Evolutionary conservation across 2,329 filamentous ascomycete species (phyloP).

Genomic region (Aspergillus pseudoviridinutans): DNA sequence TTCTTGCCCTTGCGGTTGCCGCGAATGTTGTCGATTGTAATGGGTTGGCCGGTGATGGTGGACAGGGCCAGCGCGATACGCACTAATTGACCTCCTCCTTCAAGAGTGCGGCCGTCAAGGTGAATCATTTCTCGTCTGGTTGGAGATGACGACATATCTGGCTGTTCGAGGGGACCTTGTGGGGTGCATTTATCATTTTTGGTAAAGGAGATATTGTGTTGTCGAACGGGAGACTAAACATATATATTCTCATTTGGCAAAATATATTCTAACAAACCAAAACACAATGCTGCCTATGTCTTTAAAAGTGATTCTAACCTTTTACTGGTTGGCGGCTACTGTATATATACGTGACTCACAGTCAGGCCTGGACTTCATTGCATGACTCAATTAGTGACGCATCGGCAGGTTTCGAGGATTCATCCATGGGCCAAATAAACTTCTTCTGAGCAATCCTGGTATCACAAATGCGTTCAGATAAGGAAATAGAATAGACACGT

Average conservation of each 20-base stretch:
- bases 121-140: slow-evolving; percentile 20
- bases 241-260: background rate
- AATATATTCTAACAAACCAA: too few species aligned
- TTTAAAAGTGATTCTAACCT: too few species aligned
- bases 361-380: background rate
- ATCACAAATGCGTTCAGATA: background rate
- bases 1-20: slow-evolving; percentile 48
- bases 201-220: too few species aligned
- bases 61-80: slow-evolving; percentile 55
- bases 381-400: background rate
- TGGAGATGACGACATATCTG: background rate
- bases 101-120: slow-evolving; percentile 55
- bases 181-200: too few species aligned
- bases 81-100: slow-evolving; percentile 60
- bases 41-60: slow-evolving; percentile 47
- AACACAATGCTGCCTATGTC: background rate
- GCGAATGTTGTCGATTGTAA: slow-evolving; percentile 52
- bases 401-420: background rate
- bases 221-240: too few species aligned
- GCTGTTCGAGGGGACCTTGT: background rate
- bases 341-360: background rate
- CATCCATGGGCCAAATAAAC: background rate
- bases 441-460: background rate
- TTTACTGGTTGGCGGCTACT: too few species aligned
- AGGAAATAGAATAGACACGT: background rate